These are phyloP conservation scores for Pelargonium nanum DNA, from an alignment of 345 rosid genomes.

Conservation along the genomic window DNA sequence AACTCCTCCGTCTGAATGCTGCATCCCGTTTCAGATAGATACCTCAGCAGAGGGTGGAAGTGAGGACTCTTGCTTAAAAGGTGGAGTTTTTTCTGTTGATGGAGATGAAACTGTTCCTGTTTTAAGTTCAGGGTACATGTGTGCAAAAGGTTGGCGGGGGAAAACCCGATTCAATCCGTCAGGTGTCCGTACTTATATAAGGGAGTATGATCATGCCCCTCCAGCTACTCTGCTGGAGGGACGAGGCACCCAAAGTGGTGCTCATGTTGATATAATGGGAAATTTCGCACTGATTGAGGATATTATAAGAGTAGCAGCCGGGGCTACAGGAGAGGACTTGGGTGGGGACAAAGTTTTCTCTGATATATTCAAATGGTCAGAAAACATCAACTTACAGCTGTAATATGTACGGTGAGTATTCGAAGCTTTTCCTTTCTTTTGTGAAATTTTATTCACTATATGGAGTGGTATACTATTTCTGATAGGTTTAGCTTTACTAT, in stretches of 20 bases:
- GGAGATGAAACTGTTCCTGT: conserved; percentile 72
- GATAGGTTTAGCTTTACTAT: too few relatives aligned
- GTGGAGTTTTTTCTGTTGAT: conserved; percentile 46
- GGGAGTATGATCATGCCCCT: conserved; percentile 60
- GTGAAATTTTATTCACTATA: too few relatives aligned
- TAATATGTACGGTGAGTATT: conserved; percentile 20
- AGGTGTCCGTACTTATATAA: conserved; percentile 36
- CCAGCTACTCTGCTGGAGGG: conserved; percentile 63
- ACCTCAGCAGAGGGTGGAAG: conserved; percentile 35
- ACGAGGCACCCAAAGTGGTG: conserved; percentile 68
- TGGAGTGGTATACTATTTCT: too few relatives aligned
- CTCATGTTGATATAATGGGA: conserved; percentile 72
- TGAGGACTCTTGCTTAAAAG: conserved; percentile 44
- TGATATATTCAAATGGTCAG: conserved; percentile 52
- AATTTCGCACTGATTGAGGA: conserved; percentile 70
- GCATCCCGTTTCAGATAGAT: conserved; percentile 65
- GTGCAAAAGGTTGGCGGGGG: conserved; percentile 72
- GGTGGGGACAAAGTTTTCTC: conserved; percentile 54
- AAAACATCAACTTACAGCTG: conserved; percentile 40
- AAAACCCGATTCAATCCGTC: conserved; percentile 67
- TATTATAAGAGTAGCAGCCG: conserved; percentile 53
- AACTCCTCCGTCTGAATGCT: conserved; percentile 36
- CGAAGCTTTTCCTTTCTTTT: background rate
- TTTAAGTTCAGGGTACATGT: conserved; percentile 63
- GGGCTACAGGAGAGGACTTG: conserved; percentile 46